A percentile compares a stretch with the other conserved stretches of the same genome.
These are phyloP conservation scores for Bruguiera parviflora DNA, from an alignment of 345 rosid species.

Conservation along the genomic window DNA sequence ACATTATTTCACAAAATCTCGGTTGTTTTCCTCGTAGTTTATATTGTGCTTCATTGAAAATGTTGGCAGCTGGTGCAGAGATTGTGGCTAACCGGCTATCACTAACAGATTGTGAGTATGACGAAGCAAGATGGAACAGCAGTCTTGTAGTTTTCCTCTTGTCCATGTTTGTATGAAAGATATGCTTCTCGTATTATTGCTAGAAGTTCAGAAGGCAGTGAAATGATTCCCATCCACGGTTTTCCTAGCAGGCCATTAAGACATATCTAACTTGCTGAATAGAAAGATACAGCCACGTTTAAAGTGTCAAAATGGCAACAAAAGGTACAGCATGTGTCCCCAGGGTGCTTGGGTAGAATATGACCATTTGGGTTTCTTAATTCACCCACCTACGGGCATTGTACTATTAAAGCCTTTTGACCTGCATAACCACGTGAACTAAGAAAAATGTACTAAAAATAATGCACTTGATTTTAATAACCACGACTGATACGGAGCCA, in stretches of 20 bases:
- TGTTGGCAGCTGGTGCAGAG: no score
- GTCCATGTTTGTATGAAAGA: no score
- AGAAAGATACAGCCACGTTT: constrained; percentile 1
- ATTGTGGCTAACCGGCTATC: no score
- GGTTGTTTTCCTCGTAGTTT: no score
- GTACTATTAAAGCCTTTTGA: constrained; percentile 9
- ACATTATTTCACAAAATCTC: no score
- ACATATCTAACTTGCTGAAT: no score
- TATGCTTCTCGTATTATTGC: no score
- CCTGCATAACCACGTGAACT: neutral
- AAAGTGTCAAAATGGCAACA: constrained; percentile 17
- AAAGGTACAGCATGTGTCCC: constrained; percentile 6
- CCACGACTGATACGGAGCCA: neutral
- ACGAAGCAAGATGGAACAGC: no score
- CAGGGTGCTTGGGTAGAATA: constrained; percentile 13
- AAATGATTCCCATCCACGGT: neutral
- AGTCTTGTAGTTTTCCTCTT: neutral
- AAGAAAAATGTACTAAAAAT: neutral
- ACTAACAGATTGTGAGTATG: no score
- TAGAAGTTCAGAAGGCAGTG: neutral
- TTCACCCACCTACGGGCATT: neutral
- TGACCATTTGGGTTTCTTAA: neutral
- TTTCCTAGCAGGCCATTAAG: neutral
- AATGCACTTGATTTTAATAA: neutral
- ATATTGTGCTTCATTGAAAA: neutral